Conservation (phyloP, 2,329 filamentous ascomycete genomes). For the Trichophyton benhamiae region DNA sequence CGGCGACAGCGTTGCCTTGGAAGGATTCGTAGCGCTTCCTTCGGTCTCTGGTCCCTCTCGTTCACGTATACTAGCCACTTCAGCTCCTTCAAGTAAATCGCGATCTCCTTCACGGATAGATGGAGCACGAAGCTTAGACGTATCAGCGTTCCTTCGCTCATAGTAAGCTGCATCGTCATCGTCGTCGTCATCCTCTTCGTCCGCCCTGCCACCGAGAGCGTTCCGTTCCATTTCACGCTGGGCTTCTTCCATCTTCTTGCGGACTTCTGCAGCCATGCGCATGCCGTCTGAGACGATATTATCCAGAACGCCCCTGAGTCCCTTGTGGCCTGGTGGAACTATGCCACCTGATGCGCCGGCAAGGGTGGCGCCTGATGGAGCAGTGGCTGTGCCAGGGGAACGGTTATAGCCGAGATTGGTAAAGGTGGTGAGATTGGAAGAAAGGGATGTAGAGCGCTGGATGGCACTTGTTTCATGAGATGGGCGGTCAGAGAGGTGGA, state of each 20-base stretch:
- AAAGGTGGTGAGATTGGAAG: slow-evolving; percentile 73
- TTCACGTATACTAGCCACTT: slow-evolving; percentile 34
- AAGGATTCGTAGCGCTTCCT: slow-evolving; percentile 6
- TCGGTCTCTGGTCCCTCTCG: slow-evolving; percentile 17
- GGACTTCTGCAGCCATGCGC: slow-evolving; percentile 85
- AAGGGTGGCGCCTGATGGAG: slow-evolving; percentile 30
- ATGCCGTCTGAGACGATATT: slow-evolving; percentile 97
- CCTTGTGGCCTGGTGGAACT: slow-evolving; percentile 55
- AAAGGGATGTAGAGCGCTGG: slow-evolving; percentile 38
- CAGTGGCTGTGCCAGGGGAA: slow-evolving; percentile 26
- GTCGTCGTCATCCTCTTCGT: slow-evolving; percentile 48
- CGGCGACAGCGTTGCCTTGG: slow-evolving; percentile 3
- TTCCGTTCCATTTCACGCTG: slow-evolving; percentile 83
- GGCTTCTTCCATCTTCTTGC: slow-evolving; percentile 87
- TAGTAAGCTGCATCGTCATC: slow-evolving; percentile 40
- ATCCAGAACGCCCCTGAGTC: slow-evolving; percentile 82
- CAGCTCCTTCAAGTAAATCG: slow-evolving; percentile 36
- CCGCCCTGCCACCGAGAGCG: slow-evolving; percentile 56
- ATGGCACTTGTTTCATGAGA: slow-evolving; percentile 31
- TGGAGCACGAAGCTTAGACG: slow-evolving; percentile 16
- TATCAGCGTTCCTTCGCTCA: slow-evolving; percentile 17
- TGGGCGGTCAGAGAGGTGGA: slow-evolving; percentile 64
- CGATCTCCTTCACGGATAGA: slow-evolving; percentile 40
- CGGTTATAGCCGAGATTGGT: slow-evolving; percentile 50
- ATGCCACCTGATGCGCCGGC: slow-evolving; percentile 46